Conservation (phyloP, 2,329 filamentous ascomycete species). For the Cladosporium cucumerinum region DNA sequence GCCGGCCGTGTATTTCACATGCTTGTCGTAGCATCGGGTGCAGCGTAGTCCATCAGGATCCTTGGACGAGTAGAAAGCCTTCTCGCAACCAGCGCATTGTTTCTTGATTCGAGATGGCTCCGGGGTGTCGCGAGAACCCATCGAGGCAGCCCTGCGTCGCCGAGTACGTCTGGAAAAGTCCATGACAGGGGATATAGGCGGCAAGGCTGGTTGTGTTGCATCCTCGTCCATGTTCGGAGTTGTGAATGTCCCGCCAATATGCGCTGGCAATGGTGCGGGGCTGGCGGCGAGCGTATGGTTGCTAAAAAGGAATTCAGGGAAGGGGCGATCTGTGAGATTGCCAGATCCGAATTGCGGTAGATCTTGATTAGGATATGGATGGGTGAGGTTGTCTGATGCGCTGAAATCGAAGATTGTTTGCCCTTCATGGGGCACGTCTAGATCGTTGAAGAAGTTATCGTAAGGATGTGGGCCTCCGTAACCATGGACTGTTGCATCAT, state of each 20-base stretch:
- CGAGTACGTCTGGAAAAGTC: not conserved
- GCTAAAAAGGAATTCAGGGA: not conserved
- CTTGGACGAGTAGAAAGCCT: constrained; percentile 11
- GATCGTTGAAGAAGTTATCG: not conserved
- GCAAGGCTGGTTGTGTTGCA: not conserved
- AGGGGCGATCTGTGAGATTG: not conserved
- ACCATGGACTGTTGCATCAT: not conserved
- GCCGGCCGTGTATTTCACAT: constrained; percentile 15
- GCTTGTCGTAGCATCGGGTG: constrained; percentile 13
- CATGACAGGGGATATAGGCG: not conserved
- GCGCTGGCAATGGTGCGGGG: not conserved
- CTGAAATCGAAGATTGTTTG: constrained; percentile 8
- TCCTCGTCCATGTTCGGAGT: not conserved
- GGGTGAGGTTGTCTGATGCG: not conserved
- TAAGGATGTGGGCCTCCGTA: not conserved
- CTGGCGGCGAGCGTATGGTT: not conserved
- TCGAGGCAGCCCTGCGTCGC: not conserved
- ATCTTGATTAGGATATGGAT: not conserved
- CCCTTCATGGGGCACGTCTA: not conserved
- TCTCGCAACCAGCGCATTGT: constrained; percentile 12
- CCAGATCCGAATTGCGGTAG: not conserved
- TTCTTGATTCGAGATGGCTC: constrained; percentile 10
- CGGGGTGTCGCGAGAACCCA: not conserved
- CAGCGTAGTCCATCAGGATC: constrained; percentile 7
- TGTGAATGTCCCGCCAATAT: not conserved